Base-by-base conservation (phyloP, 768 basidiomycete genomes). In the Boletus speciosus region DNA sequence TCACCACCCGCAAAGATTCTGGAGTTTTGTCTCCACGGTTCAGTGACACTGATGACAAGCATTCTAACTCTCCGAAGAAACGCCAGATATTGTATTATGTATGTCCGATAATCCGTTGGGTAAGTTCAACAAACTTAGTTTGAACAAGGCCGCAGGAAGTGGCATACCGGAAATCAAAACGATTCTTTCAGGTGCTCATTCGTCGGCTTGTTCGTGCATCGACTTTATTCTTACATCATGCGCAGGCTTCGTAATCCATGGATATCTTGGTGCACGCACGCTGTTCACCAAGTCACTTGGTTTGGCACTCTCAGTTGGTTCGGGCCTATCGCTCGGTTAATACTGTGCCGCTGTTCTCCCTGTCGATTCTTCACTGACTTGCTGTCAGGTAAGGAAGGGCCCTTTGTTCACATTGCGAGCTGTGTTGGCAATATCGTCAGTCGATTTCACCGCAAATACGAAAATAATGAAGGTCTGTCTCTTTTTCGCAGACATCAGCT, bases 121-220 rank as follows among this genome's bases (percentile, higher is more conserved):
- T 25, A 19, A 19, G 37, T 10, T 41, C 39, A 27, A 41, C 56
- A 12, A 65, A 48, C 50, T 57, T 60, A 56, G 58, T 49, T 42
- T 59, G 56, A 47, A 55, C 61, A 90, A 66, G 88, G 93, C 97
- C 10, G 93, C 93, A 19, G 97, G 97, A 19, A 91, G 88, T 64
- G 97, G 97, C 45, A 95, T 98, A 52, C 94, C 95, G 0, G 96
- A 99, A 71, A 88, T 99, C 68, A 99, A 99, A 70, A 91, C 90
- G 0, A 93, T 96, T 52, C 78, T 96, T 41, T 91, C 89, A 47
- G 93, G 90, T 85, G 4, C 49, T 14, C 11, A 12, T 47, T 50
- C 38, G 49, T 6, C 4, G 21, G 38, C 36, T 52, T 52, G 44
- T 32, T 57, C 46, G 35, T 45, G 48, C 54, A 49, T 42, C 61